These are phyloP conservation scores for Phytophthora sp. DNA, from an alignment of 352 stramenopile species.

Conservation along the genomic window DNA sequence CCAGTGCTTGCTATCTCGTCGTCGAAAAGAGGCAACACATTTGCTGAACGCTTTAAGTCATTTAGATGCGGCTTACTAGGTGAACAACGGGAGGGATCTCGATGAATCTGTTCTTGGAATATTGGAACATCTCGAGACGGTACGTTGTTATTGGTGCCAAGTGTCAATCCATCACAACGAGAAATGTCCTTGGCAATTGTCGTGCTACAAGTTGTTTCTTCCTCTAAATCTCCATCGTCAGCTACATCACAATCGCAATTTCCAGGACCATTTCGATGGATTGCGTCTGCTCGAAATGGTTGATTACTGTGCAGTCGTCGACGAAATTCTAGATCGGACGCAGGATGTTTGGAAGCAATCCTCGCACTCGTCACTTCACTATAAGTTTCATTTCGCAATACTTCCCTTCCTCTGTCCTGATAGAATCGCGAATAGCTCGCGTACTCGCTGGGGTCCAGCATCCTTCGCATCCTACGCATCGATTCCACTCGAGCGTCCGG, in stretches of 20 bases:
- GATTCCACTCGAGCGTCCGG: slow-evolving; percentile 3
- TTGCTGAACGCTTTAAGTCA: background rate
- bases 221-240: background rate
- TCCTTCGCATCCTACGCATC: slow-evolving; percentile 38
- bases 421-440: slow-evolving; percentile 32
- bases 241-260: background rate
- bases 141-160: background rate
- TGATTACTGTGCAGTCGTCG: background rate
- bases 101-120: background rate
- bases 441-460: slow-evolving; percentile 42
- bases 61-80: background rate
- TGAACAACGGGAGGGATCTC: background rate
- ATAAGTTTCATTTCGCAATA: background rate
- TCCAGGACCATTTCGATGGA: background rate
- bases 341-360: background rate
- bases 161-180: background rate
- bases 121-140: background rate
- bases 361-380: background rate
- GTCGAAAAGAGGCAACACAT: slow-evolving; percentile 34
- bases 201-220: background rate
- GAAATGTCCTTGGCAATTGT: background rate
- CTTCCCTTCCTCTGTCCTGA: slow-evolving; percentile 4
- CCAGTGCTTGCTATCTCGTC: background rate
- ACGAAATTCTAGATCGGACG: background rate
- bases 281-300: background rate